Base-by-base conservation (phyloP, 768 basidiomycete genomes). In the Cystofilobasidium ferigula region DNA sequence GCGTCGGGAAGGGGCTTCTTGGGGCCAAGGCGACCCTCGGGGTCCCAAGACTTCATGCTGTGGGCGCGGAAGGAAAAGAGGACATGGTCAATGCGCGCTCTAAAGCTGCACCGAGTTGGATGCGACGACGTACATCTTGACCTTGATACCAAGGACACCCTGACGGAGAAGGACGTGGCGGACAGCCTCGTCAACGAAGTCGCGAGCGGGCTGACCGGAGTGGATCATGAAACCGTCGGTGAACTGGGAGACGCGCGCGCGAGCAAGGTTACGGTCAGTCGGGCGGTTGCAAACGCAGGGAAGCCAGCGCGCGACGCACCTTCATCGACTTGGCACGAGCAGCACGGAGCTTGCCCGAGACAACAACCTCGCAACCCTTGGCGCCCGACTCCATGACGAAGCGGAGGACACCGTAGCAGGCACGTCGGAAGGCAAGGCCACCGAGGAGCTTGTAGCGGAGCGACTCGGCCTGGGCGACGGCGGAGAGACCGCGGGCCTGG, bases 301-400 rank as follows among this genome's bases (percentile, higher is more conserved):
- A 53, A 24, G 28, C 1, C 47, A 56, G 32, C 13, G n/a, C 5
- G 2, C 9, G 12, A 68, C 67, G n/a, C n/a, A 68, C 67, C 67
- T 99, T 99, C 95, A 99, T 99, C 24, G 91, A 89, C 81, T 99
- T 99, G 74, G 95, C 95, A 83, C 94, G 92, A 71, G 95, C 95
- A 71, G 94, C 95, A 77, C 95, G 91, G 76, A 99, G 90, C 80
- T 99, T 99, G 76, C 95, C 95, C 70, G 94, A 98, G 70, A 99
- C 93, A 75, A 98, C 90, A 70, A 99, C 95, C 79, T 99, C 95
- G 76, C 93, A 97, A 78, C 95, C 95, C 81, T 99, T 99, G 71
- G 95, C 95, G 72, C 89, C 89, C 67, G 94, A 97, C 81, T 99
- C 95, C 95, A 99, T 99, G 73, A 99, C 92, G 82, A 97, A 99